These are phyloP conservation scores for Arabidopsis lyrata DNA, from an alignment of 441 rosid genomes.

Conservation along the genomic window DNA sequence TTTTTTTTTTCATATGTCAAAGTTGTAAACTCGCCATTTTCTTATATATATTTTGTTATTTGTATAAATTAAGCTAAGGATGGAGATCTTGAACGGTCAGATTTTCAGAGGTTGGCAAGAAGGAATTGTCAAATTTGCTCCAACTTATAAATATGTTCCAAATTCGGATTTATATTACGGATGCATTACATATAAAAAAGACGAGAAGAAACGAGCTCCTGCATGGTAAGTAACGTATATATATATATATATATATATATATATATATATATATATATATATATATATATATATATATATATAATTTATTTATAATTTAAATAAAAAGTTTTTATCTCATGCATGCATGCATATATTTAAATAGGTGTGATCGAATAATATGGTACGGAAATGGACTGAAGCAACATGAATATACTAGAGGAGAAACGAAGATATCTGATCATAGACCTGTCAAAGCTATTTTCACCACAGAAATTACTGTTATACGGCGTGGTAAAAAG, in stretches of 20 bases:
- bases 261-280: no score
- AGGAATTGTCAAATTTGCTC: constrained; percentile 76
- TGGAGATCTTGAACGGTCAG: constrained; percentile 69
- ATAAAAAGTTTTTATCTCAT: no score
- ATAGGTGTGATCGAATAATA: constrained; percentile 80
- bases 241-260: no score
- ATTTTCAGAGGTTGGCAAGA: constrained; percentile 82
- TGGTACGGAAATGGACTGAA: constrained; percentile 69
- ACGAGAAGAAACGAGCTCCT: constrained; percentile 81
- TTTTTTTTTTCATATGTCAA: neutral
- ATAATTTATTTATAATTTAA: neutral
- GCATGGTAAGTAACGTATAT: constrained; percentile 70
- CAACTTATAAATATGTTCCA: constrained; percentile 84
- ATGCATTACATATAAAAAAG: constrained; percentile 54
- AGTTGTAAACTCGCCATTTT: neutral
- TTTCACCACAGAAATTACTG: constrained; percentile 58
- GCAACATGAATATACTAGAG: constrained; percentile 62
- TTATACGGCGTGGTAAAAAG: constrained; percentile 38
- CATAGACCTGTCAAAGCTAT: constrained; percentile 77
- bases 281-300: no score
- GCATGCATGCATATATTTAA: no score
- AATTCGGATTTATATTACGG: constrained; percentile 81
- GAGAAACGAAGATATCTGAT: constrained; percentile 74
- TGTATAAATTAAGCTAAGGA: constrained; percentile 56
- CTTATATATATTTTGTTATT: neutral